Base-by-base conservation (phyloP, 1,284 basidiomycete species). In the Meira nashicola region DNA sequence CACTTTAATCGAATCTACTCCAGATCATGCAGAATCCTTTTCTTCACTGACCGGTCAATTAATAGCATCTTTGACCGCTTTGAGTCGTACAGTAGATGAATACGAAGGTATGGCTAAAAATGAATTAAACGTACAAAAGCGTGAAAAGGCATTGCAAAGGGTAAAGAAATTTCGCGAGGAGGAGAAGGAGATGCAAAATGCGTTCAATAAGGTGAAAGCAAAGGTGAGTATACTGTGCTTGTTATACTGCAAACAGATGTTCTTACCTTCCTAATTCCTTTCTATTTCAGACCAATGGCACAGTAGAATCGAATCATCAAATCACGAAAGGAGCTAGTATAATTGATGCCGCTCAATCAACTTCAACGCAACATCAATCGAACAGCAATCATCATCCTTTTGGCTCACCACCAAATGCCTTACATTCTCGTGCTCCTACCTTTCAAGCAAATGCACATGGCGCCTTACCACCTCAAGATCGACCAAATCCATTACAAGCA, bases 91-190 rank as follows among this genome's bases (percentile, higher is more conserved):
- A 1, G 67, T 77, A 17, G 75, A 78, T 50, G 76, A 78, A 39
- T 78, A 77, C 62, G 74, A 78, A 55, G 62, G 64, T n/a, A 63
- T 78, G 39, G 75, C 76, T 23, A 71, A 70, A 39, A 66, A 70
- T 21, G 76, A 78, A 50, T 63, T 78, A 12, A 70, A 74, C 46
- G 64, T 67, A 23, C 64, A 68, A 10, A 78, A 78, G 57, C 70
- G 75, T 40, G 71, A 76, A n/a, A 76, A 77, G 43, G 75, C 76
- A 1, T 59, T 78, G 17, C 58, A 33, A 3, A 63, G 76, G 5
- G 71, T 72, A 0, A 55, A 66, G 38, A 69, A 77, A 53, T 76
- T 78, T 55, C 64, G 66, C 19, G 63, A 66, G n/a, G 76, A 78
- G 47, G 70, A 69, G 46, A 62, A 63, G 15, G 69, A 70, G 50